Conservation (phyloP, 352 stramenopile species). For the Elongisporangium undulatum region DNA sequence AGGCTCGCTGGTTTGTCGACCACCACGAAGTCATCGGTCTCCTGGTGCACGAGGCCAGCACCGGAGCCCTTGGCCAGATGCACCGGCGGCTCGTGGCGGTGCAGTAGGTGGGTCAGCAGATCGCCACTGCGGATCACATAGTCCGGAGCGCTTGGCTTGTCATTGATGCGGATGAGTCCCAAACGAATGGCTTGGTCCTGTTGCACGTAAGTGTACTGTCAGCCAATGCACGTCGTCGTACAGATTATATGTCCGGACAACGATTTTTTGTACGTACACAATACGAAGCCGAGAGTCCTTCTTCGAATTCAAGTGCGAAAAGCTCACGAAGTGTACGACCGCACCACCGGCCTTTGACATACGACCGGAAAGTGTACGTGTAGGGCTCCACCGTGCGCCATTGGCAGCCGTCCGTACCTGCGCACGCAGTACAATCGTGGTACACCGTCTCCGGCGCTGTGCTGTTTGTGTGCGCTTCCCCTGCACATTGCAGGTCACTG, state of each 20-base stretch:
- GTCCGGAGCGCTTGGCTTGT: constrained; percentile 30
- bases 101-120: constrained; percentile 86
- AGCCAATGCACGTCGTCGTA: not conserved
- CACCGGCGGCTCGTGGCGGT: constrained; percentile 93
- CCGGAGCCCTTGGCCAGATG: constrained; percentile 18
- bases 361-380: constrained; percentile 88
- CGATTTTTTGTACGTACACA: constrained; percentile 18
- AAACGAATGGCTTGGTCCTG: constrained; percentile 70
- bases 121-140: constrained; percentile 82
- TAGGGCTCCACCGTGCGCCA: constrained; percentile 83
- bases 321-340: constrained; percentile 80
- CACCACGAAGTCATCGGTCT: constrained; percentile 51
- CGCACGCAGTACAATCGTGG: not conserved
- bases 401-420: constrained; percentile 8
- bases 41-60: constrained; percentile 27
- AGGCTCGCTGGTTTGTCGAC: constrained; percentile 85
- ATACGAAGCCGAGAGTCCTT: constrained; percentile 33
- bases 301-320: constrained; percentile 58
- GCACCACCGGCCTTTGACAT: constrained; percentile 90
- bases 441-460: not conserved
- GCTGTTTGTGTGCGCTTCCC: not conserved
- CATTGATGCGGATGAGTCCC: constrained; percentile 88
- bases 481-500: constrained; percentile 29
- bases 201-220: not conserved
- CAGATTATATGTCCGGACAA: not conserved